phyloP scores from a whole-genome alignment of 75 land plant genomes.

The Cryptomeria japonica region DNA sequence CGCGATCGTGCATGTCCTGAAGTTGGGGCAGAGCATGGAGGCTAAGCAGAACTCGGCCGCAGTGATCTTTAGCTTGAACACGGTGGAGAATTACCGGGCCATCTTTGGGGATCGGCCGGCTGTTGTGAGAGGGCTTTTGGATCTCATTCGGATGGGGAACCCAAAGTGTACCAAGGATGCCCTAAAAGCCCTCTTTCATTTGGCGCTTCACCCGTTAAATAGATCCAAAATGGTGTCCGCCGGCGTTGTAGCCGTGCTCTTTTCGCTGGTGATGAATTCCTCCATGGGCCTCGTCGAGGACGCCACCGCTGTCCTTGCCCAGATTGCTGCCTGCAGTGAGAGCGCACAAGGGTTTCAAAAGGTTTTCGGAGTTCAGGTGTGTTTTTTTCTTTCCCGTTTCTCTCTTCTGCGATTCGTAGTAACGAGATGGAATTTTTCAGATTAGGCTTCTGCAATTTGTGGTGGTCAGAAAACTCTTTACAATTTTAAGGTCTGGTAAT shows the following conservation, averaged over 20 bases:
- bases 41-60: conserved; percentile 80
- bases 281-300: conserved; percentile 63
- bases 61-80: conserved; percentile 61
- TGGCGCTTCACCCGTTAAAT: conserved; percentile 62
- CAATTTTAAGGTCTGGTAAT: background rate
- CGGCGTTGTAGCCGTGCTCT: conserved; percentile 49
- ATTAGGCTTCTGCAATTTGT: background rate
- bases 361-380: conserved; percentile 41
- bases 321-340: conserved; percentile 63
- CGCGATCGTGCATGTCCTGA: conserved; percentile 38
- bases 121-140: conserved; percentile 51
- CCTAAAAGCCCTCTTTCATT: conserved; percentile 73
- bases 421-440: background rate
- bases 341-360: conserved; percentile 49
- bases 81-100: conserved; percentile 56
- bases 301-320: conserved; percentile 74
- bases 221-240: conserved; percentile 45
- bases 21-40: conserved; percentile 24
- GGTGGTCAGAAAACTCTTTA: background rate
- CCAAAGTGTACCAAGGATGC: conserved; percentile 63
- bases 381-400: conserved; percentile 18
- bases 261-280: conserved; percentile 26
- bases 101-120: conserved; percentile 56
- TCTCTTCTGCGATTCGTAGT: background rate
- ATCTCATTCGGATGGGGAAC: conserved; percentile 29